Percentiles rank a stretch among this genome's conserved stretches.
phyloP scores from a whole-genome alignment of 495 filamentous ascomycete genomes.

The Hapsidospora chrysogenum region DNA sequence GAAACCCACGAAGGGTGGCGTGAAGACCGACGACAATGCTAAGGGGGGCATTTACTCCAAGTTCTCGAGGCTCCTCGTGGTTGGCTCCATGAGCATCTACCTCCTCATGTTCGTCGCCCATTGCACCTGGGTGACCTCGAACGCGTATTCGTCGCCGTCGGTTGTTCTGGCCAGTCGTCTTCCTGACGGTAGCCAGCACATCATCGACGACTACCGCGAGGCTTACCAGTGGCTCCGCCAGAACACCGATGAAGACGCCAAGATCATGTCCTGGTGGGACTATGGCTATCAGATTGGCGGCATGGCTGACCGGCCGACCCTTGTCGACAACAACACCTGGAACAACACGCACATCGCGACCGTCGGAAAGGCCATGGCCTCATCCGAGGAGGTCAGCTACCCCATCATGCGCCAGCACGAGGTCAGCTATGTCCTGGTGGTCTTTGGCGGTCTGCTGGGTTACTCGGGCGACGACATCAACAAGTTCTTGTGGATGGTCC shows the following conservation, averaged over 20 bases:
- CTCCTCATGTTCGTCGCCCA: constrained; percentile 89
- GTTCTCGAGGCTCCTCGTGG: constrained; percentile 60
- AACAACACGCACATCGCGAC: constrained; percentile 99
- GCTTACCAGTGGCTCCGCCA: constrained; percentile 99
- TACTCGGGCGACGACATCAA: constrained; percentile 99
- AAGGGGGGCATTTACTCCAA: constrained; percentile 70
- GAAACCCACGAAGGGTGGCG: constrained; percentile 30
- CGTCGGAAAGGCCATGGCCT: constrained; percentile 98
- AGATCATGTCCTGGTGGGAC: constrained; percentile 99
- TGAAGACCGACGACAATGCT: constrained; percentile 56
- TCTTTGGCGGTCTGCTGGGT: constrained; percentile 89
- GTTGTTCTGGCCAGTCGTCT: constrained; percentile 86
- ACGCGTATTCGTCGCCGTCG: constrained; percentile 95
- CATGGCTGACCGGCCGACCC: constrained; percentile 94
- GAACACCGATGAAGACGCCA: constrained; percentile 85
- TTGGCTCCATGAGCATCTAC: constrained; percentile 56
- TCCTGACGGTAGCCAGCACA: constrained; percentile 91
- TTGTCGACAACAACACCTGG: constrained; percentile 99
- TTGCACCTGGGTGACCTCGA: constrained; percentile 98
- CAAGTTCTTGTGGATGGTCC: constrained; percentile 99
- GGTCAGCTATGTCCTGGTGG: constrained; percentile 93
- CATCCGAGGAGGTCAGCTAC: constrained; percentile 92
- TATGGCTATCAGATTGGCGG: constrained; percentile 99
- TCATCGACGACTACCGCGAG: constrained; percentile 99
- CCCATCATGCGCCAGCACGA: constrained; percentile 97